phyloP scores from a whole-genome alignment of 768 basidiomycete species.

The Rhodotorula graminis region DNA sequence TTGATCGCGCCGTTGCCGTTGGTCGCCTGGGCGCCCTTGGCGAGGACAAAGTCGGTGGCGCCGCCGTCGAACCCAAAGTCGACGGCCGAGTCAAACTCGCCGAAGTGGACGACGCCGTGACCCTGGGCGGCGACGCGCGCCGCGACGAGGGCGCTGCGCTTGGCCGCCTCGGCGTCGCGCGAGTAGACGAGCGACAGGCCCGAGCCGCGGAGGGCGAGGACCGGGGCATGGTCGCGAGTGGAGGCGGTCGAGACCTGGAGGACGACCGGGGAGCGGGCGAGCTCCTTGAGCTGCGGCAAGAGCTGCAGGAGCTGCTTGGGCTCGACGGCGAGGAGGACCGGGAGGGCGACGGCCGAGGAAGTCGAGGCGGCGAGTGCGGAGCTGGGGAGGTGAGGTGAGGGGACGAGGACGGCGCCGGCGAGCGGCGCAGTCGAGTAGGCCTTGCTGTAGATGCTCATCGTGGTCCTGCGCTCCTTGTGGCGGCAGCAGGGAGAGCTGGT shows the following conservation, averaged over 20 bases:
- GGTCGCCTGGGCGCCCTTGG: neutral
- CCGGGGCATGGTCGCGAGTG: constrained; percentile 61
- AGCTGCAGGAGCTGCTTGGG: constrained; percentile 29
- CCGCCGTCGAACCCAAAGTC: constrained; percentile 25
- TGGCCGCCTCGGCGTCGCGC: constrained; percentile 68
- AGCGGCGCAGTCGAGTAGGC: constrained; percentile 15
- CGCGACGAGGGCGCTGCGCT: constrained; percentile 83
- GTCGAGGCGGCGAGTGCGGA: constrained; percentile 13
- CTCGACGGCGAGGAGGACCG: constrained; percentile 25
- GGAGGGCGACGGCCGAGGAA: neutral
- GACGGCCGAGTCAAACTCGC: constrained; percentile 49
- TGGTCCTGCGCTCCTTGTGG: too few species aligned
- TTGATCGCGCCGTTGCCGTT: constrained; percentile 41
- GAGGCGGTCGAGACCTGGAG: constrained; percentile 63
- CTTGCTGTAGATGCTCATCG: constrained; percentile 19
- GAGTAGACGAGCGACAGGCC: constrained; percentile 80
- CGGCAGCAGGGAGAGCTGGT: neutral
- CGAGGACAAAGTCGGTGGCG: constrained; percentile 23
- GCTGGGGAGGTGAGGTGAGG: constrained; percentile 24
- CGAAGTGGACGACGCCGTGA: constrained; percentile 75
- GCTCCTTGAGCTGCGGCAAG: constrained; percentile 49
- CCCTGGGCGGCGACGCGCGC: constrained; percentile 68
- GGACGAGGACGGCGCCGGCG: constrained; percentile 16
- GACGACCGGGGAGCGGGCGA: constrained; percentile 63
- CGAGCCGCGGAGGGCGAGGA: constrained; percentile 68